Evolutionary conservation across 768 basidiomycete species (phyloP), one percentile per base, ranked within the genome.

Genomic region (Exidia glandulosa): DNA sequence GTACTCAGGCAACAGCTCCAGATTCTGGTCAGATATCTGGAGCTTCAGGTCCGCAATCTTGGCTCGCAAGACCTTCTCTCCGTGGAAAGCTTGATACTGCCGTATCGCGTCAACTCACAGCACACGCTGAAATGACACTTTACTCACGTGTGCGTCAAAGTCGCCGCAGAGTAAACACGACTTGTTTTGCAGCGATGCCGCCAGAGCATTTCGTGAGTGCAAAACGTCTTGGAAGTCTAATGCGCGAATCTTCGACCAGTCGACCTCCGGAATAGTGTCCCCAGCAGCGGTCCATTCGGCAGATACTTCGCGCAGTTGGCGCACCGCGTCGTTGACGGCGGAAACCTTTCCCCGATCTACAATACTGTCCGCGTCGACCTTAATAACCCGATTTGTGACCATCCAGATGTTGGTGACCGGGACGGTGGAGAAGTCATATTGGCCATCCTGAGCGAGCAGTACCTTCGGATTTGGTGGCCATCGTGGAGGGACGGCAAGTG

Each of bases 1-100:
- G 71, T 98, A 99, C 69, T 99, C 96, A 5, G 96, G 96, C 33
- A 98, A 81, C 19, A 98, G 81, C 68, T 96, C 96, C 60, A 98
- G 75, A 69, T 99, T 99, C 69, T 99, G 93, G 67, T 97, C 96
- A 3, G 94, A 97, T 31, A 98, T 84, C 2, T 87, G 86, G 45
- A 88, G 77, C 67, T 90, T 94, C 59, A 99, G 78, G 33, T 78
- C 73, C 1, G 84, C 84, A 60, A 99, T 87, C 64, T 85, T 87
- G 34, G 81, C 79, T 62, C 83, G 80, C 56, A 98, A 72, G 23
- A 86, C 70, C 67, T 87, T 90, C 64, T 87, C 84, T 59, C 79
- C 81, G 65, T 99, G 96, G 34, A 90, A 65, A 25, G 79, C 74
- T 13, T 74, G 68, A 68, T 96, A 97, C 95, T 99, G 66, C 32